Percentiles rank a stretch among this genome's conserved stretches.
These are phyloP conservation scores for Brasenia schreberi DNA, from an alignment of 164 flowering plant species.

Conservation along the genomic window DNA sequence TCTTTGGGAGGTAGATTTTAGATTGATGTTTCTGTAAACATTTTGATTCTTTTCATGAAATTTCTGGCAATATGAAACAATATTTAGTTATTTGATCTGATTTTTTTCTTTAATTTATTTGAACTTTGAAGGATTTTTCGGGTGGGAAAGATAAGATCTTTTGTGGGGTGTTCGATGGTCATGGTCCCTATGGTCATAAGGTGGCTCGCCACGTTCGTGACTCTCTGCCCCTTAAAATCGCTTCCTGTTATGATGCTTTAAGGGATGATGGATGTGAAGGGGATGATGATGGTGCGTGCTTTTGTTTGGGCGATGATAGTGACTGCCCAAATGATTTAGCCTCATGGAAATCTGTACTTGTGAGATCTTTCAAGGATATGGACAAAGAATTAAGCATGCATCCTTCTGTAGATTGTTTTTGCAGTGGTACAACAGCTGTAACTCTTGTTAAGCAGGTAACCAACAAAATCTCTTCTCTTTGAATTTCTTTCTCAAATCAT, in stretches of 20 bases:
- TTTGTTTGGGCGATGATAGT: background rate
- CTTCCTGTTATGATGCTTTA: slow-evolving; percentile 6
- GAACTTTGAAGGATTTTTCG: slow-evolving; percentile 38
- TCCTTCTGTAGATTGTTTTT: slow-evolving; percentile 27
- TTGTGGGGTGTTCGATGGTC: slow-evolving; percentile 83
- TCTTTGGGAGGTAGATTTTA: slow-evolving; percentile 62
- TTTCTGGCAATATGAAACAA: background rate
- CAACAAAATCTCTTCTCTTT: background rate
- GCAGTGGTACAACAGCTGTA: slow-evolving; percentile 72
- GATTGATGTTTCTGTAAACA: background rate
- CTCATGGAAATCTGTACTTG: slow-evolving; percentile 34
- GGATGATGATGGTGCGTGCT: slow-evolving; percentile 1
- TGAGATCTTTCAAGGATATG: slow-evolving; percentile 39
- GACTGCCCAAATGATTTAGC: slow-evolving; percentile 7
- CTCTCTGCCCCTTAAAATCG: slow-evolving; percentile 41
- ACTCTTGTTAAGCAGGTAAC: slow-evolving; percentile 50
- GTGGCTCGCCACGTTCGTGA: slow-evolving; percentile 58
- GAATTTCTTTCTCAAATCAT: background rate
- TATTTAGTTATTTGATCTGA: background rate
- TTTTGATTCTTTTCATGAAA: background rate
- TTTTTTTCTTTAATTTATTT: background rate
- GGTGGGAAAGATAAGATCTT: slow-evolving; percentile 43
- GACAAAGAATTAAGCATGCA: slow-evolving; percentile 44
- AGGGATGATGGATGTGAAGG: slow-evolving; percentile 1
- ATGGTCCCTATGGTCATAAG: slow-evolving; percentile 72